Evolutionary conservation across 73 alveolate genomes (phyloP).

Genomic region (Loxodes magnus): DNA sequence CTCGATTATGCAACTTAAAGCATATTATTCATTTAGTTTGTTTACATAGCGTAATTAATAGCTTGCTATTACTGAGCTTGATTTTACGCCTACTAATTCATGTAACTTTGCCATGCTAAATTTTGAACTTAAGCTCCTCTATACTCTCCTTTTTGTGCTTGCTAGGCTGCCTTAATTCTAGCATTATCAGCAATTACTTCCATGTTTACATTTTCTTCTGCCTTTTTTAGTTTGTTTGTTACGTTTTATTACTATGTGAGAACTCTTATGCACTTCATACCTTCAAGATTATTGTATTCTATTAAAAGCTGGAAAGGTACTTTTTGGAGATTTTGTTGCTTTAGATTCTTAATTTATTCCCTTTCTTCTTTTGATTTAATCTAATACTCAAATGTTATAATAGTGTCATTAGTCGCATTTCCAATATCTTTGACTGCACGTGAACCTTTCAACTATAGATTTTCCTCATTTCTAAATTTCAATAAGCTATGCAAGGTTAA

Average conservation of each 20-base stretch:
- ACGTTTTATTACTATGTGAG: constrained; percentile 40
- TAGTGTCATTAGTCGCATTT: constrained; percentile 66
- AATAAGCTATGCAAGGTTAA: constrained; percentile 65
- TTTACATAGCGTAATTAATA: too few relatives aligned
- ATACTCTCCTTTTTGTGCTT: constrained; percentile 54
- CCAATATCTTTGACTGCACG: constrained; percentile 53
- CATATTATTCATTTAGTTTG: too few relatives aligned
- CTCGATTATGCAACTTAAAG: too few relatives aligned
- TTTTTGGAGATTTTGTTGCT: constrained; percentile 29
- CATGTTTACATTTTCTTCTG: constrained; percentile 43
- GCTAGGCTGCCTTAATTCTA: constrained; percentile 61
- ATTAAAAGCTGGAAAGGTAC: constrained; percentile 72
- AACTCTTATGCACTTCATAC: constrained; percentile 73
- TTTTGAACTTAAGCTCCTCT: constrained; percentile 69
- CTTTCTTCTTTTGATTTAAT: constrained; percentile 39
- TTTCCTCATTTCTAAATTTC: constrained; percentile 81
- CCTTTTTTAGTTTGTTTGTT: constrained; percentile 57
- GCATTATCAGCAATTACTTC: constrained; percentile 65
- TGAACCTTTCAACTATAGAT: constrained; percentile 32
- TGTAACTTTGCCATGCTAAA: too few relatives aligned
- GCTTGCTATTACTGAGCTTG: too few relatives aligned
- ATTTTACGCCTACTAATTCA: too few relatives aligned
- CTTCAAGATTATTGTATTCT: constrained; percentile 47
- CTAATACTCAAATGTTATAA: constrained; percentile 73
- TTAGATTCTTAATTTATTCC: constrained; percentile 33